Evolutionary conservation across 345 rosid genomes (phyloP), one percentile per base, ranked within the genome.

Genomic region (Garcia nutans): DNA sequence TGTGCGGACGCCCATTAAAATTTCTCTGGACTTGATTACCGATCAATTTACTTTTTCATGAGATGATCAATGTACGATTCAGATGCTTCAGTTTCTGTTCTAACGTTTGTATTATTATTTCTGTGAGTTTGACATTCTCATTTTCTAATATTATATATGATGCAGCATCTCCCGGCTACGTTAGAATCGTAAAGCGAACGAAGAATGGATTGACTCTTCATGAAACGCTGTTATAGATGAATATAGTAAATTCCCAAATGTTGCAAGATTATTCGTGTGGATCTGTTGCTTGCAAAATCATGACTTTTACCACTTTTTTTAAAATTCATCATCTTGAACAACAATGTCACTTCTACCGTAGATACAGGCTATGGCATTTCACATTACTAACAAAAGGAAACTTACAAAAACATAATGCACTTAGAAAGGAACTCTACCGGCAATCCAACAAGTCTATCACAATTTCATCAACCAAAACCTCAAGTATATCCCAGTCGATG

Each of bases 141-240:
- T 47, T 19, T 16, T 37, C 45, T 16, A 16, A 10, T 72, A 37
- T 50, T 68, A 31, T 71, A 69, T 56, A 26, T 71, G 70, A 41
- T 87, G 81, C 96, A 96, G 98, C 23, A n/a, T n/a, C n/a, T n/a
- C n/a, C n/a, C n/a, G n/a, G n/a, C n/a, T n/a, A n/a, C n/a, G n/a
- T n/a, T n/a, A n/a, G n/a, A n/a, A n/a, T n/a, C n/a, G n/a, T n/a
- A n/a, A n/a, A n/a, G n/a, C n/a, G n/a, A n/a, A n/a, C n/a, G n/a
- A n/a, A 91, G 99, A 83, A 96, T 93, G 96, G 99, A 96, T 80
- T 93, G 84, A 92, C n/a, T n/a, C n/a, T n/a, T n/a, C n/a, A n/a
- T n/a, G n/a, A n/a, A n/a, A n/a, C n/a, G n/a, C n/a, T n/a, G n/a
- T n/a, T n/a, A n/a, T n/a, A n/a, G n/a, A n/a, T n/a, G n/a, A n/a